Conservation (phyloP, 371 early-diverging fungal species). For the Apophysomyces trapeziformis region DNA sequence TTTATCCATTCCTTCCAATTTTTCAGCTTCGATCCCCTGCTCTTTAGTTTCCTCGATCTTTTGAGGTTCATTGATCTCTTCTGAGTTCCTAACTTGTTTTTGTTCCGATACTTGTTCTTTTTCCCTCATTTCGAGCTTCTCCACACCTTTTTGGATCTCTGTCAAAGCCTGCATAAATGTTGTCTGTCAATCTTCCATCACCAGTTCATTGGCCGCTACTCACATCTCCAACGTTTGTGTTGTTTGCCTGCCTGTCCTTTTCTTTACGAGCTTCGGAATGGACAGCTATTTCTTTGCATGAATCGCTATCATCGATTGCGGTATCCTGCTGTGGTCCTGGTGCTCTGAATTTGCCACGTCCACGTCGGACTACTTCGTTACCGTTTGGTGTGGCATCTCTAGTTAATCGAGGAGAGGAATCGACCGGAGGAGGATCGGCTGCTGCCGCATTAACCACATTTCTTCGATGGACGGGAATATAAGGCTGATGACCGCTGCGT, state of each 20-base stretch:
- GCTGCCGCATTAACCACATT: neutral
- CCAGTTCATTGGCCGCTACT: neutral
- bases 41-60: neutral
- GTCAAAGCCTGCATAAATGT: conserved; percentile 1
- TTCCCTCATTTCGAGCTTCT: neutral
- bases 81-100: too few species aligned
- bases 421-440: neutral
- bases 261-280: neutral
- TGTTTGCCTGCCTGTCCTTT: neutral
- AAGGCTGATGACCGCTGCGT: conserved; percentile 14
- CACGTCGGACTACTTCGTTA: conserved; percentile 15
- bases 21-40: neutral
- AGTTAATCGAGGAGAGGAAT: neutral
- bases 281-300: neutral
- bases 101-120: neutral
- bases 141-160: neutral
- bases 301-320: neutral
- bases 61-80: too few species aligned
- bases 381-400: neutral
- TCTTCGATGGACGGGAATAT: conserved; percentile 34
- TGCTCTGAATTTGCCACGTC: conserved; percentile 39
- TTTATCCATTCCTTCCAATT: conserved; percentile 3
- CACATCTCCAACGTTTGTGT: neutral
- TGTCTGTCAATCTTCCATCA: neutral
- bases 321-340: conserved; percentile 14